Evolutionary conservation across 129 eudicot species (phyloP), one percentile per base, ranked within the genome.

Genomic region (Escallonia herrerae): DNA sequence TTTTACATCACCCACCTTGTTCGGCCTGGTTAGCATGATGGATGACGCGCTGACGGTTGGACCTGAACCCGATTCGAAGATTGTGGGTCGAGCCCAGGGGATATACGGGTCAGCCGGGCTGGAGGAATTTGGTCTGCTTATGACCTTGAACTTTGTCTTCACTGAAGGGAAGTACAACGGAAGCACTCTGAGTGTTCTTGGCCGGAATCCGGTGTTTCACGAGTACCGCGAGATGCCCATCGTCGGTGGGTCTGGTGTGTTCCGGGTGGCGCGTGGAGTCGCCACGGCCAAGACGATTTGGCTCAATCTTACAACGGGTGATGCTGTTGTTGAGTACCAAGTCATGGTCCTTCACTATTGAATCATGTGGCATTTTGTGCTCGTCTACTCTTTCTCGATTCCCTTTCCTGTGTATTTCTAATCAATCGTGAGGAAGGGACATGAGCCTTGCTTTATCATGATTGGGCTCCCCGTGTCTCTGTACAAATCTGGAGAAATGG

Each of bases 31-130:
- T 40, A 38, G 50, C 13, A 62, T 82, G 59, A 57, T 80, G 8
- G 89, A 86, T 45, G 79, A 82, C 74, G 81, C 86, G 2, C 10
- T 86, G 45, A 86, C 80, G 1, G 47, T 60, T 2, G 82, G 75
- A 39, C 89, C 95, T 0, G 74, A 72, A 33, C 44, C 42, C 43
- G 51, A 76, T 46, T 72, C 95, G 10, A 53, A 5, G 15, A 55
- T 60, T 13, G 71, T 83, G 14, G 95, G 89, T 22, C 71, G 80
- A 44, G 86, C 83, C 66, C 86, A 75, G 64, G 94, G 94, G 60
- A 51, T 86, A 42, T 71, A 42, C 52, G 76, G 79, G 2, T 71
- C 64, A 1, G 70, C 88, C 46, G 68, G 80, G 0, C 53, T 73
- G 56, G 77, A 77, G 4, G 76, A 74, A 13, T 22, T 74, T 9